These are phyloP conservation scores for Lyophyllum semitale DNA, from an alignment of 768 basidiomycete genomes.

Conservation along the genomic window DNA sequence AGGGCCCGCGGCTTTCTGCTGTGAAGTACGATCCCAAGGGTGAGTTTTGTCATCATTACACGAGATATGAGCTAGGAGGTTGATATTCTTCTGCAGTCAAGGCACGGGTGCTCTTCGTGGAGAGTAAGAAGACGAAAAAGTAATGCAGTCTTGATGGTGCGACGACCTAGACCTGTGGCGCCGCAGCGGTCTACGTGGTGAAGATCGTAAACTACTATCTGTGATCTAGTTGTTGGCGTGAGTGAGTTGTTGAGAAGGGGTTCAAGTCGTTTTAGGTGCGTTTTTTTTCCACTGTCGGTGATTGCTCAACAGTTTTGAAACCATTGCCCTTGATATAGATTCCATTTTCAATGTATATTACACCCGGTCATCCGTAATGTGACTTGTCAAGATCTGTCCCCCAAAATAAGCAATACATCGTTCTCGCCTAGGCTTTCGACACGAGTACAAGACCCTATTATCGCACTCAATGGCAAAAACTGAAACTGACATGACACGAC, in stretches of 20 bases:
- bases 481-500: too few relatives aligned
- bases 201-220: too few relatives aligned
- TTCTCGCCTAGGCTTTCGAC: too few relatives aligned
- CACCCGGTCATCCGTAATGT: neutral
- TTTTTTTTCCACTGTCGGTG: neutral
- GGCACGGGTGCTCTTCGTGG: conserved; percentile 74
- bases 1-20: conserved; percentile 80
- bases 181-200: neutral
- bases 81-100: conserved; percentile 48
- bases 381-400: too few relatives aligned
- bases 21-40: conserved; percentile 91
- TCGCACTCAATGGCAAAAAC: too few relatives aligned
- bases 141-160: neutral
- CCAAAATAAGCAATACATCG: too few relatives aligned
- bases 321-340: neutral
- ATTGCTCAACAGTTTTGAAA: neutral
- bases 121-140: conserved; percentile 76
- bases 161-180: neutral
- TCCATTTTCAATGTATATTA: neutral
- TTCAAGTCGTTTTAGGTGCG: neutral
- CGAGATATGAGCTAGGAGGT: neutral
- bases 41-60: conserved; percentile 34
- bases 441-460: too few relatives aligned
- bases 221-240: neutral
- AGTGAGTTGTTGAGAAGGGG: neutral